A percentile compares a stretch with the other conserved stretches of the same genome.
Conservation (phyloP, 78 protist genomes). For the Emiliania huxleyi region DNA sequence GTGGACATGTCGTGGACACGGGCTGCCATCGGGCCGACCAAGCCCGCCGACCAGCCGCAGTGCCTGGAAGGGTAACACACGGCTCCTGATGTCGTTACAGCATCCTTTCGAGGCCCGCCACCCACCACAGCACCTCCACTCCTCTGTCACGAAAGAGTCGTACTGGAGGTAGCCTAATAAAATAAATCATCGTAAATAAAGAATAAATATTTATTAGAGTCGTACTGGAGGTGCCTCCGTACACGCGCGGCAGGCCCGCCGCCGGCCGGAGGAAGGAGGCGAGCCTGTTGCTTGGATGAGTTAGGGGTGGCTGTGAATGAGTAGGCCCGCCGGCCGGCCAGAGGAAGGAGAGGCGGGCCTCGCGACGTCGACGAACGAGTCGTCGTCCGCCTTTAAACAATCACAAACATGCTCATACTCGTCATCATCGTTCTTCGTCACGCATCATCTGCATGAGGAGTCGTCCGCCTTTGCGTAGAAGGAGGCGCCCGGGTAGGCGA, state of each 20-base stretch:
- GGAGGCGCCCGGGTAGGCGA: not conserved
- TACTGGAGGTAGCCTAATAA: not conserved
- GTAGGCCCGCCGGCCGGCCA: no score
- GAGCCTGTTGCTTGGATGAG: not conserved
- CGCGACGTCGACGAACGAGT: not conserved
- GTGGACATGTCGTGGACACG: no score
- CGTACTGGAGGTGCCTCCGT: not conserved
- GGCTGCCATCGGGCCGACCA: not conserved
- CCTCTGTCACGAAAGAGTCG: not conserved
- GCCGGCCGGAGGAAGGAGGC: not conserved
- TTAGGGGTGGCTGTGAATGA: no score
- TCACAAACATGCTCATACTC: no score
- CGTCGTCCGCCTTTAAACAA: constrained; percentile 3
- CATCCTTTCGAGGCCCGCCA: not conserved
- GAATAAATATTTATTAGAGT: no score
- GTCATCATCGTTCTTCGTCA: no score
- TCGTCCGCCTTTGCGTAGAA: constrained; percentile 16
- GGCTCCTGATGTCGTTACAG: no score
- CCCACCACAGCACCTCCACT: not conserved
- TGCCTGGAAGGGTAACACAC: no score
- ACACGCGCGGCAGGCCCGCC: not conserved
- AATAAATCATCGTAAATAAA: no score
- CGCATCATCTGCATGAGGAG: no score
- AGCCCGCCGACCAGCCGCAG: not conserved
- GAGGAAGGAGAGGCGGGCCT: not conserved